Conservation (phyloP, 768 basidiomycete species). For the Leccinum subgranulosum region DNA sequence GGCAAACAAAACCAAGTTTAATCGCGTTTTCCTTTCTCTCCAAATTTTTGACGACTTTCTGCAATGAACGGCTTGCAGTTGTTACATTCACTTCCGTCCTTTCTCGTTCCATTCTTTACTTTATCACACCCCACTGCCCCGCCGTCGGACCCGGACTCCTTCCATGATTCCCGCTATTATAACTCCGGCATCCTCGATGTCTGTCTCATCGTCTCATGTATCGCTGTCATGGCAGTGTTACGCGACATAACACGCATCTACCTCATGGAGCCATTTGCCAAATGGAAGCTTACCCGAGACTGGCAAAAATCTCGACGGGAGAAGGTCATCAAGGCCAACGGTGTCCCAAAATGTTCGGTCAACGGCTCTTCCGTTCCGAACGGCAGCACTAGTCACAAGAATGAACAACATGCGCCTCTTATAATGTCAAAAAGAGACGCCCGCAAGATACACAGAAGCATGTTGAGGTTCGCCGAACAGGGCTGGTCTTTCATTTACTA, state of each 20-base stretch:
- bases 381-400: constrained; percentile 28
- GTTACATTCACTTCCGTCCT: constrained; percentile 46
- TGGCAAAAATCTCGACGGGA: constrained; percentile 30
- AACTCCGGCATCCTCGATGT: constrained; percentile 69
- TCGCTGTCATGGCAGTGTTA: constrained; percentile 81
- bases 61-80: constrained; percentile 37
- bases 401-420: constrained; percentile 18
- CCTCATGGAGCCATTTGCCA: constrained; percentile 78
- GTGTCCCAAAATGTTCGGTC: constrained; percentile 21
- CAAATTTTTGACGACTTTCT: constrained; percentile 34
- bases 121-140: constrained; percentile 65
- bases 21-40: too few relatives aligned
- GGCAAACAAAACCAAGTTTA: constrained; percentile 30
- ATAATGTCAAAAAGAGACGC: constrained; percentile 43
- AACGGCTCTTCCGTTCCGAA: constrained; percentile 28
- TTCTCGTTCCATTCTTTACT: constrained; percentile 63
- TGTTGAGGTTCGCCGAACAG: constrained; percentile 92
- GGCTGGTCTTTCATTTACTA: constrained; percentile 89
- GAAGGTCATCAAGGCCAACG: constrained; percentile 21
- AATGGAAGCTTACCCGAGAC: constrained; percentile 65
- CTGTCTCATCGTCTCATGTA: constrained; percentile 78
- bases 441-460: constrained; percentile 63
- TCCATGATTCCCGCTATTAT: constrained; percentile 68
- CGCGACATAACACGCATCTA: constrained; percentile 75
- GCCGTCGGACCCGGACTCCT: constrained; percentile 65